phyloP scores from a whole-genome alignment of 1,284 basidiomycete genomes.

The Malassezia japonica region DNA sequence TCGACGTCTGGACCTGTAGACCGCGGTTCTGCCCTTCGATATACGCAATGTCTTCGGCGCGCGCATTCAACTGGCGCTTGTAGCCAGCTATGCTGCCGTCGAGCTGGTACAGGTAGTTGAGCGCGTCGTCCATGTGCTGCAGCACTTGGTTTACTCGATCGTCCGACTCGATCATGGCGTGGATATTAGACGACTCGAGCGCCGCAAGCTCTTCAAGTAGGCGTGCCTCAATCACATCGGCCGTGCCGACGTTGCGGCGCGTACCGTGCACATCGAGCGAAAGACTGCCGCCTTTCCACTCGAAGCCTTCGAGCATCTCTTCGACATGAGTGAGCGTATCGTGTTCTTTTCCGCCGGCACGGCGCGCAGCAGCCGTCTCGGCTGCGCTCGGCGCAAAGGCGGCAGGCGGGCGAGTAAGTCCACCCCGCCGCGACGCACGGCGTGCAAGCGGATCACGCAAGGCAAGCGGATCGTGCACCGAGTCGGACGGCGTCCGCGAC shows the following conservation, averaged over 20 bases:
- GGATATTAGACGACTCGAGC: slow-evolving; percentile 65
- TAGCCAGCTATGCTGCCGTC: slow-evolving; percentile 40
- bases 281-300: slow-evolving; percentile 56
- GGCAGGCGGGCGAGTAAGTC: slow-evolving; percentile 2
- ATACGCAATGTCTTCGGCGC: slow-evolving; percentile 70
- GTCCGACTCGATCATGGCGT: slow-evolving; percentile 88
- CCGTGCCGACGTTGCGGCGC: slow-evolving; percentile 26
- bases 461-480: too few relatives aligned
- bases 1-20: slow-evolving; percentile 92
- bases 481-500: too few relatives aligned
- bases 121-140: slow-evolving; percentile 74
- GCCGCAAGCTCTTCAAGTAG: slow-evolving; percentile 43
- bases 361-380: background rate
- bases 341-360: slow-evolving; percentile 22
- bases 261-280: slow-evolving; percentile 8
- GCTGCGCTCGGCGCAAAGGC: background rate
- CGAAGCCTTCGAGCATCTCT: slow-evolving; percentile 96
- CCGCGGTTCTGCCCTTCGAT: slow-evolving; percentile 96
- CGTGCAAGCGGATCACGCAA: background rate
- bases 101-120: slow-evolving; percentile 75
- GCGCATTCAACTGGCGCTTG: slow-evolving; percentile 41
- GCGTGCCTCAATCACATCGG: slow-evolving; percentile 44
- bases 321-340: slow-evolving; percentile 56
- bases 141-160: slow-evolving; percentile 73
- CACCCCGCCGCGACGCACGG: too few relatives aligned